Evolutionary conservation across 257 asterid genomes (phyloP).

Genomic region (Nicotiana tomentosiformis): DNA sequence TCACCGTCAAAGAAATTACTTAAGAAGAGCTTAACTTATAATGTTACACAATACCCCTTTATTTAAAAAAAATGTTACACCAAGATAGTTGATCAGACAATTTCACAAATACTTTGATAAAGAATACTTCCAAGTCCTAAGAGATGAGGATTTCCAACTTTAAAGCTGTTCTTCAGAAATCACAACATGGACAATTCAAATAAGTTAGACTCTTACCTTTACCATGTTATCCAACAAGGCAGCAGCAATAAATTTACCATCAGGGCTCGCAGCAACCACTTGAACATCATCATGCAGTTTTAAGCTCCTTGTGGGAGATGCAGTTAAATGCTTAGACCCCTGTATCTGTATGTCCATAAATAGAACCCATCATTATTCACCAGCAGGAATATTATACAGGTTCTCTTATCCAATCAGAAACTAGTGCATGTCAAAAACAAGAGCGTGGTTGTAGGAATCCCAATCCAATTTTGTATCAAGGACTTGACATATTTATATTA

Average conservation of each 20-base stretch:
- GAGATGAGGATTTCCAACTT: neutral
- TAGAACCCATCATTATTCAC: neutral
- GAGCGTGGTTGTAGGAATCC: neutral
- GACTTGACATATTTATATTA: neutral
- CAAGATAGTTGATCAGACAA: neutral
- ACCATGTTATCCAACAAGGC: constrained; percentile 76
- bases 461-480: neutral
- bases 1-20: neutral
- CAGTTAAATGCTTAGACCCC: constrained; percentile 56
- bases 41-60: neutral
- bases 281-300: constrained; percentile 83
- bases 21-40: neutral
- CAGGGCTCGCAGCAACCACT: constrained; percentile 75
- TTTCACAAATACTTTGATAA: neutral
- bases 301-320: constrained; percentile 56
- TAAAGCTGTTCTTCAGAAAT: neutral
- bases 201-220: constrained; percentile 43
- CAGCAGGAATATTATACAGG: neutral
- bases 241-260: constrained; percentile 77
- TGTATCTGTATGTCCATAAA: constrained; percentile 19
- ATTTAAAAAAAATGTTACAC: no score
- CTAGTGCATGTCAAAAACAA: neutral
- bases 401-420: neutral
- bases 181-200: neutral
- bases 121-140: neutral